Evolutionary conservation across 331 rosid genomes (phyloP).

Genomic region (Pyrus hybrid): DNA sequence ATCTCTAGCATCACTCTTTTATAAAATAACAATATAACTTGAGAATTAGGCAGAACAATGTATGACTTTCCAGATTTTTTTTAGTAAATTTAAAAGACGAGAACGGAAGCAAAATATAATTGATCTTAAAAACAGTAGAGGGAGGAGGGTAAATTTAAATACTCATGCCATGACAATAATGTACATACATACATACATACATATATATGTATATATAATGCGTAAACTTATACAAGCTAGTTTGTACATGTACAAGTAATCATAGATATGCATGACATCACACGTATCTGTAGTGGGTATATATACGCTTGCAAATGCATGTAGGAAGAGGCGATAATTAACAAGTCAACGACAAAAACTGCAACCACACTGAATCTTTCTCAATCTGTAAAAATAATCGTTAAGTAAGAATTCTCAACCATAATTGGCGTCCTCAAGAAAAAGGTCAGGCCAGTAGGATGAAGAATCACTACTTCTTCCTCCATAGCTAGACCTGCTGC

Average conservation of each 20-base stretch:
- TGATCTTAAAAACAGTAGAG: neutral
- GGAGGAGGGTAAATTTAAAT: neutral
- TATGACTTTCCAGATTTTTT: no score
- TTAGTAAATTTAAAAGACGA: no score
- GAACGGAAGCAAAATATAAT: no score
- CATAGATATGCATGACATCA: neutral
- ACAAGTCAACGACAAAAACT: no score
- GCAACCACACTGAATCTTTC: no score
- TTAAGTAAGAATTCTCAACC: constrained; percentile 36
- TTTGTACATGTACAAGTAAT: neutral
- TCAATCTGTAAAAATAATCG: neutral
- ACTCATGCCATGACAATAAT: neutral
- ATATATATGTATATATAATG: neutral
- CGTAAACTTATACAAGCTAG: neutral
- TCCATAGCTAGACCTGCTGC: constrained; percentile 49
- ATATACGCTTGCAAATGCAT: neutral
- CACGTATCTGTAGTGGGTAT: neutral
- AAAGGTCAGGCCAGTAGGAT: constrained; percentile 52
- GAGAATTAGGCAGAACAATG: neutral
- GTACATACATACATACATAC: no score
- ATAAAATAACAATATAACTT: no score
- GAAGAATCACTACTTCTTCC: constrained; percentile 25
- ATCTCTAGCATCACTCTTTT: no score
- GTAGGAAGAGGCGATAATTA: neutral
- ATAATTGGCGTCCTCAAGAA: constrained; percentile 41